Evolutionary conservation across 1,139 yeast genomes (phyloP).

Genomic region (Debaryomyces sp.): DNA sequence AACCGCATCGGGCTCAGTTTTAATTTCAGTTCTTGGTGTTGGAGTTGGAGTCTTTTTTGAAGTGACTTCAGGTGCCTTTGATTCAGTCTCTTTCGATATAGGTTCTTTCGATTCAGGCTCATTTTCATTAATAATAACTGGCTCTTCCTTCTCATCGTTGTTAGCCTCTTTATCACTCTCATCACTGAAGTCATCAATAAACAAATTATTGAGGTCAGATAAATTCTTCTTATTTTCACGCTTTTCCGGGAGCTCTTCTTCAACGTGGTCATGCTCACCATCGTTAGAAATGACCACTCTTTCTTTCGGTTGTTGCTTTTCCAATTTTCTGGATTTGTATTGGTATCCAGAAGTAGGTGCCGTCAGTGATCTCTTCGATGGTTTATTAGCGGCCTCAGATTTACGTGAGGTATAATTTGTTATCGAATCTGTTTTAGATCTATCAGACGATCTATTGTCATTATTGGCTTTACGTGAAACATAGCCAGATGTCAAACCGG

Average conservation of each 20-base stretch:
- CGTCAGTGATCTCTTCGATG: constrained; percentile 11
- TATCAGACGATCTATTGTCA: constrained; percentile 14
- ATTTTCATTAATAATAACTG: constrained; percentile 12
- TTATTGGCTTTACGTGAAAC: constrained; percentile 27
- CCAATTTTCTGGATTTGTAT: constrained; percentile 44
- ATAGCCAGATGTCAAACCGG: constrained; percentile 28
- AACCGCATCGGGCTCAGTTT: constrained; percentile 16
- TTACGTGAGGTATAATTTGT: constrained; percentile 28
- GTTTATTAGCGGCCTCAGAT: constrained; percentile 12
- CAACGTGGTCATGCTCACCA: constrained; percentile 20
- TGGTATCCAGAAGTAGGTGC: constrained; percentile 26
- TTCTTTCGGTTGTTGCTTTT: constrained; percentile 34
- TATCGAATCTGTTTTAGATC: constrained; percentile 14
- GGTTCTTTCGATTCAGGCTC: constrained; percentile 3
- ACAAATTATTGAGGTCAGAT: constrained; percentile 21
- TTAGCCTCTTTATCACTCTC: constrained; percentile 12
- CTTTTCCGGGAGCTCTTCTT: constrained; percentile 10
- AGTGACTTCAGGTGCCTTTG: constrained; percentile 17
- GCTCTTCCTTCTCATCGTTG: constrained; percentile 12
- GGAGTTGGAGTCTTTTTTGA: neutral
- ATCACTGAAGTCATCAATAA: constrained; percentile 19
- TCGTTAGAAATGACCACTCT: constrained; percentile 36
- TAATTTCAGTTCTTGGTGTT: neutral
- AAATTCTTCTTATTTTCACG: constrained; percentile 8
- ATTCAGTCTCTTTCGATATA: constrained; percentile 14